These are phyloP conservation scores for Magnolia sinica DNA, from an alignment of 164 flowering plant genomes.

Conservation along the genomic window DNA sequence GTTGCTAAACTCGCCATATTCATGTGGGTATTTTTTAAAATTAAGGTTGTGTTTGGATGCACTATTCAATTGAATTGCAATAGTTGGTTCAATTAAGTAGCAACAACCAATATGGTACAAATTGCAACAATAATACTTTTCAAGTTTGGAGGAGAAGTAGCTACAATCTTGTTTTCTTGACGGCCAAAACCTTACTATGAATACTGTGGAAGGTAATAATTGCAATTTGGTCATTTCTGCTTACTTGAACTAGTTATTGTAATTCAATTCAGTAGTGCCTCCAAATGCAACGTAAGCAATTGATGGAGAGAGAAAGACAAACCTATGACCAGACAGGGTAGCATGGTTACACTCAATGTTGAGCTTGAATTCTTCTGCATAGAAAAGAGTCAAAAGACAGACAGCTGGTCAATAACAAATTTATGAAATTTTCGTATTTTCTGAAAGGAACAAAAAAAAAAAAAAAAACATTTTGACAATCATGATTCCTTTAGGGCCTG, in stretches of 20 bases:
- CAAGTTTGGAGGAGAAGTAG: neutral
- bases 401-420: too few species aligned
- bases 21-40: neutral
- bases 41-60: neutral
- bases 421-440: too few species aligned
- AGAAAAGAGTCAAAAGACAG: neutral
- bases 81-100: too few species aligned
- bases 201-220: neutral
- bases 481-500: too few species aligned
- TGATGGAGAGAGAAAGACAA: neutral
- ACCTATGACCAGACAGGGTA: constrained; percentile 95
- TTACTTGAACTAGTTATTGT: neutral
- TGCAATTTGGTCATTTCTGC: neutral
- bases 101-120: too few species aligned
- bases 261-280: neutral
- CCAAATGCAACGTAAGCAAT: neutral
- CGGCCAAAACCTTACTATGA: neutral
- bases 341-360: constrained; percentile 99
- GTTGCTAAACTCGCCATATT: neutral
- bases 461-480: too few species aligned
- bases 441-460: too few species aligned
- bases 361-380: constrained; percentile 83
- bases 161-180: neutral
- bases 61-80: too few species aligned
- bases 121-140: too few species aligned